Evolutionary conservation across 805 yeast species (phyloP), one percentile per base, ranked within the genome.

Genomic region (Pichia occidentalis): DNA sequence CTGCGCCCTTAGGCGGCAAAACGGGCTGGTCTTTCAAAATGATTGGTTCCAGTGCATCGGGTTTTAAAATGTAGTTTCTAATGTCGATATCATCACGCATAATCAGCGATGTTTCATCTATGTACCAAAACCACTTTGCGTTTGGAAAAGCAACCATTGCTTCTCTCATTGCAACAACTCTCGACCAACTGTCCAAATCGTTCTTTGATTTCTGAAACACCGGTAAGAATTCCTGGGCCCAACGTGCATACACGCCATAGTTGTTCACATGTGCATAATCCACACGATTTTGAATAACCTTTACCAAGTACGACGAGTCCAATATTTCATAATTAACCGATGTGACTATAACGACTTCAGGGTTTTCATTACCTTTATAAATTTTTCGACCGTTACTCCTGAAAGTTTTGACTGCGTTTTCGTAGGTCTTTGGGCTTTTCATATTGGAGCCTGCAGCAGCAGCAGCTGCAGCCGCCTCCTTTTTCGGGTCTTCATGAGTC

Each of bases 61-160:
- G 75, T 20, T 71, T 67, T 36, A 85, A 59, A 30, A 90, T 56
- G 46, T 80, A 76, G 17, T 73, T 64, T 32, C 70, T 61, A 24
- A 90, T 52, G 43, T 84, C 75, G 27, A 80, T 65, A 36, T 72
- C 71, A 41, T 76, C 64, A 44, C 85, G 74, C 85, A 84, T 81
- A 40, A 90, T 77, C 36, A 86, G 60, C 0, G 90, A 77, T 51
- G 80, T 77, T 47, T 83, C 74, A 56, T 85, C 95, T 30, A 92
- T 55, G 53, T 77, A 88, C 92, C 97, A 85, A 53, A 88, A 80
- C 68, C 85, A 82, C 56, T 85, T 77, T n/a, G 96, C 83, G 33
- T 79, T 67, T 1, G 97, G 97, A 65, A 87, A 87, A 0, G 95
- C 92, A 57, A 74, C 75, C 80, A 90, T 77, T n/a, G 97, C 97